Conservation (phyloP, 108 stramenopile species). For the Mediolabrus comicus region DNA sequence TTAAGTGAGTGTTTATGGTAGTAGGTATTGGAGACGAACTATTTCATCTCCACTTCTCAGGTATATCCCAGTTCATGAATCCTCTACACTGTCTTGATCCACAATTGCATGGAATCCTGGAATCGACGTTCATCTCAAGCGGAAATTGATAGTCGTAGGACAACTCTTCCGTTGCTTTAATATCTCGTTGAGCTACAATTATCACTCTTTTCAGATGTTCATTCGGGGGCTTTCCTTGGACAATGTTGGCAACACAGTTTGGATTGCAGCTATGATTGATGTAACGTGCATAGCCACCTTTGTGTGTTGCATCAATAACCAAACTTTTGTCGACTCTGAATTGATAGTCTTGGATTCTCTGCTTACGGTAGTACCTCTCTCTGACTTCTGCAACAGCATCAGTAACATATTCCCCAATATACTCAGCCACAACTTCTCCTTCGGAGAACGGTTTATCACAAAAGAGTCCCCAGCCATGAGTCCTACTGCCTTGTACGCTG, state of each 20-base stretch:
- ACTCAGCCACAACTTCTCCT: slow-evolving; percentile 93
- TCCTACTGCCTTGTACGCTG: slow-evolving; percentile 62
- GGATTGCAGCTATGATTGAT: slow-evolving; percentile 98
- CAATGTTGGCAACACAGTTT: slow-evolving; percentile 88
- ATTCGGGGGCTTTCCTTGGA: slow-evolving; percentile 59
- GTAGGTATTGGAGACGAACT: no score
- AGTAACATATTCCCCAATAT: slow-evolving; percentile 92
- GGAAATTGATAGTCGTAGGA: slow-evolving; percentile 98
- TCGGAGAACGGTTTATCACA: slow-evolving; percentile 71
- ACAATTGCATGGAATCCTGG: slow-evolving; percentile 79
- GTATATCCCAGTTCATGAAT: slow-evolving; percentile 89
- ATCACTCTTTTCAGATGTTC: slow-evolving; percentile 79
- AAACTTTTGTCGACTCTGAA: slow-evolving; percentile 86
- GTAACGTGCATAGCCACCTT: slow-evolving; percentile 90
- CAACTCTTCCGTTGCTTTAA: slow-evolving; percentile 90
- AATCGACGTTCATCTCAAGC: slow-evolving; percentile 67
- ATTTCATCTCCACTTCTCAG: no score
- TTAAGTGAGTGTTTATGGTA: no score
- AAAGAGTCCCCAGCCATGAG: slow-evolving; percentile 87
- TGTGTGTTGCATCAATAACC: slow-evolving; percentile 93
- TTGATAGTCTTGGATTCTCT: slow-evolving; percentile 91
- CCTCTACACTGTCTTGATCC: slow-evolving; percentile 70
- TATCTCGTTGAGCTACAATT: slow-evolving; percentile 85
- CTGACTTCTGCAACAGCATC: slow-evolving; percentile 81
- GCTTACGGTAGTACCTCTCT: slow-evolving; percentile 83